These are phyloP conservation scores for Garcileccinum viscosum DNA, from an alignment of 1,284 basidiomycete species.

Conservation along the genomic window DNA sequence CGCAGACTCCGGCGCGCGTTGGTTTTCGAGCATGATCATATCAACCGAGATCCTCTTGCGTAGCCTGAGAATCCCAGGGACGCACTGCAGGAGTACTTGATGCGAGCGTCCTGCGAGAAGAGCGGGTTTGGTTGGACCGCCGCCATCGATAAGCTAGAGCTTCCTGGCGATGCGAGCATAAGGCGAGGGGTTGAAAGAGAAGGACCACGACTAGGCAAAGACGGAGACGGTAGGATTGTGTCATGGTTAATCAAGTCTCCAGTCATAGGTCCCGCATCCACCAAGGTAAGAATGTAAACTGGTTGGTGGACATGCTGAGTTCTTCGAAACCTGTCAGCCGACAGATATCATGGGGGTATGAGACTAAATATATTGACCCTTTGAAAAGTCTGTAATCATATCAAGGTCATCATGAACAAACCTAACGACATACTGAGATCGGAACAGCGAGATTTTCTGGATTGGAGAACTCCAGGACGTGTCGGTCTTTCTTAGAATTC, in stretches of 20 bases:
- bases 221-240: slow-evolving; percentile 48
- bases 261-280: slow-evolving; percentile 65
- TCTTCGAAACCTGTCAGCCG: slow-evolving; percentile 59
- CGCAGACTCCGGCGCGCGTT: too few species aligned
- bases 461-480: slow-evolving; percentile 34
- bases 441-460: slow-evolving; percentile 38
- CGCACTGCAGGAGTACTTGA: slow-evolving; percentile 42
- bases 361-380: too few species aligned
- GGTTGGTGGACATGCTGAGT: slow-evolving; percentile 69
- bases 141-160: slow-evolving; percentile 14
- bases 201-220: background rate
- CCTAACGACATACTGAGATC: too few species aligned
- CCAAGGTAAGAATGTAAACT: slow-evolving; percentile 64
- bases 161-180: slow-evolving; percentile 26
- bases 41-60: slow-evolving; percentile 26
- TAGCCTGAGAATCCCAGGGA: slow-evolving; percentile 38
- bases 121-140: slow-evolving; percentile 14
- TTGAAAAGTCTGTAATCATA: slow-evolving; percentile 11
- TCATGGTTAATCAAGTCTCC: slow-evolving; percentile 51
- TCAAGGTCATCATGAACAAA: too few species aligned
- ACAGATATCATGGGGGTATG: slow-evolving; percentile 65
- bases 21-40: too few species aligned
- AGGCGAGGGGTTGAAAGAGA: background rate
- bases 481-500: slow-evolving; percentile 39
- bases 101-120: too few species aligned